Percentiles rank a stretch among this genome's conserved stretches.
Conservation (phyloP, 257 asterid species). For the Ilex asprella region DNA sequence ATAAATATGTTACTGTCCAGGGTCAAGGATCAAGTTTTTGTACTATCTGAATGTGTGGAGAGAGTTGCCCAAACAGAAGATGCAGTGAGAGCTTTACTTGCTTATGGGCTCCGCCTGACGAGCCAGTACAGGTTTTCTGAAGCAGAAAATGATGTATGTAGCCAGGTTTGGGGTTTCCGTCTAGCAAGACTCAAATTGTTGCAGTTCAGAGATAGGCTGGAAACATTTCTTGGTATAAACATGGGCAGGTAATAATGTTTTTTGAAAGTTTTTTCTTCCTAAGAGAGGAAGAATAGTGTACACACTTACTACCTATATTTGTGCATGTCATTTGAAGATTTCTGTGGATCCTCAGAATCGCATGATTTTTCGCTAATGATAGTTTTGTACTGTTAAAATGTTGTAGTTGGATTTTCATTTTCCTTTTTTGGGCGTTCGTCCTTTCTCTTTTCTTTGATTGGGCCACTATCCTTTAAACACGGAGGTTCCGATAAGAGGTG, state of each 20-base stretch:
- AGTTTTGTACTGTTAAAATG: too few species aligned
- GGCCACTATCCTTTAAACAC: too few species aligned
- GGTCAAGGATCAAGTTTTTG: constrained; percentile 64
- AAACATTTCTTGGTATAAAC: constrained; percentile 90
- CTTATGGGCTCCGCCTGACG: constrained; percentile 70
- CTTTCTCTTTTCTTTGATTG: too few species aligned
- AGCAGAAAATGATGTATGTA: constrained; percentile 40
- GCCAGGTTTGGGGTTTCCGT: constrained; percentile 67
- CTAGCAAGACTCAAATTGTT: constrained; percentile 73
- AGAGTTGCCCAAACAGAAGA: constrained; percentile 79
- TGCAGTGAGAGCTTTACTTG: constrained; percentile 59
- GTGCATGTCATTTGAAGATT: too few species aligned
- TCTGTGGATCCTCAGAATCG: too few species aligned
- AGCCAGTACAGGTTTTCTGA: constrained; percentile 55
- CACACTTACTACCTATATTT: too few species aligned
- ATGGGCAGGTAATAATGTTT: constrained; percentile 81
- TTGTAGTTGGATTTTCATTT: too few species aligned
- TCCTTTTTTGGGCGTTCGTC: too few species aligned
- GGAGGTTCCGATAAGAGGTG: too few species aligned
- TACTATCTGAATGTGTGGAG: constrained; percentile 71
- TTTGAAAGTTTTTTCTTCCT: not conserved
- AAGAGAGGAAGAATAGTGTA: too few species aligned
- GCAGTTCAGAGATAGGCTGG: constrained; percentile 76
- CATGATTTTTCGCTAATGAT: too few species aligned
- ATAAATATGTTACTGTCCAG: constrained; percentile 51